Conservation (phyloP, 208 protist species). For the Zelonia costaricensis region DNA sequence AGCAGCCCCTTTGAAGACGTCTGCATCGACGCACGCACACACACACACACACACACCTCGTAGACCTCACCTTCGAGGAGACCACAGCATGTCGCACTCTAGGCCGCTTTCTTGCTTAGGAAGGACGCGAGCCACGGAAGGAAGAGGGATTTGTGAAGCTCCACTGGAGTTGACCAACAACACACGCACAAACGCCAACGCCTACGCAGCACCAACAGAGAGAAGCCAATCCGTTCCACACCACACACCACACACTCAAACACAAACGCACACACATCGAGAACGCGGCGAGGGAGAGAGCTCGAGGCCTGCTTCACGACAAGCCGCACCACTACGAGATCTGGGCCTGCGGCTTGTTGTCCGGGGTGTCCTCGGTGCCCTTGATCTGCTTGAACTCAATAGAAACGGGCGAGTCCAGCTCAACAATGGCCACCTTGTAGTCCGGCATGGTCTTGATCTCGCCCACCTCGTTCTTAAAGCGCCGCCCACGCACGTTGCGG, state of each 20-base stretch:
- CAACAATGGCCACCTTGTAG: slow-evolving; percentile 81
- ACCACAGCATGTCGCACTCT: no score
- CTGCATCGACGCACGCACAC: no score
- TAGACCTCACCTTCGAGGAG: no score
- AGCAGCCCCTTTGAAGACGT: no score
- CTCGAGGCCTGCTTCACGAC: no score
- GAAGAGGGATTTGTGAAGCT: no score
- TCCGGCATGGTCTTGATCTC: slow-evolving; percentile 77
- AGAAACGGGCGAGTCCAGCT: slow-evolving; percentile 79
- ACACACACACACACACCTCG: no score
- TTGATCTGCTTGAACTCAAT: slow-evolving; percentile 91
- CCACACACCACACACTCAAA: neutral
- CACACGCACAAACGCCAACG: no score
- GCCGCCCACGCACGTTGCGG: slow-evolving; percentile 69
- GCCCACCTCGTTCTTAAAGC: slow-evolving; percentile 90
- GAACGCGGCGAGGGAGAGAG: neutral
- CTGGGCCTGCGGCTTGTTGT: slow-evolving; percentile 74
- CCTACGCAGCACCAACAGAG: neutral
- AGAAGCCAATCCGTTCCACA: neutral
- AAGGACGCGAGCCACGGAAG: no score
- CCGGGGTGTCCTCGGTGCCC: slow-evolving; percentile 83
- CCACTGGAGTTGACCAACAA: neutral
- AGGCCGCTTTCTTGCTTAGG: no score
- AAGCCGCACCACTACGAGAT: slow-evolving; percentile 34
- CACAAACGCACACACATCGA: slow-evolving; percentile 1